Base-by-base conservation (phyloP, 148 eudicot genomes). In the Camellia sinensis region DNA sequence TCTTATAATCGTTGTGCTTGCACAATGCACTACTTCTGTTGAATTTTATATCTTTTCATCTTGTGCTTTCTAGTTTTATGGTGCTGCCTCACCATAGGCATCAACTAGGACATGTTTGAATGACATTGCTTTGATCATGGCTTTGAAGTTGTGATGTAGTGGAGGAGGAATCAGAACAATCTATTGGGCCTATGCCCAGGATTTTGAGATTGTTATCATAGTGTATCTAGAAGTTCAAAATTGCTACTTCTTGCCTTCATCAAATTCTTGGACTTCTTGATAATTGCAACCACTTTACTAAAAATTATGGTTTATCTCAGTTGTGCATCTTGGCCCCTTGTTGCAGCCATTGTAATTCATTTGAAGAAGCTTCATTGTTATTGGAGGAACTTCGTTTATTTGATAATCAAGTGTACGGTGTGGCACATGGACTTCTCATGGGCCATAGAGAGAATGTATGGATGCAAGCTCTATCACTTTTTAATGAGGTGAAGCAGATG, bases 401-500 rank as follows among this genome's bases (percentile, higher is more conserved):
- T 78, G 98, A 96, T 90, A 90, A 96, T 87, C 91, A 92, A 79
- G 95, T 96, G 59, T 96, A 96, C 70, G 99, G 99, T 62, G 98
- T 96, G 80, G 97, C 98, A 46, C 92, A 96, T 87, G 99, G 99
- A 67, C 92, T 96, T 57, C 93, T 96, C 64, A 87, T 91, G 88
- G 99, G 98, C 62, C 87, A 87, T n/a, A 86, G 89, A 61, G 92
- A 93, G 75, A 80, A 79, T 18, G 87, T 89, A 15, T 96, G 99
- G 99, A 71, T 82, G 15, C 95, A 92, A 83, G 99, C 99, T 52
- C 82, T 89, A 37, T 89, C 93, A 65, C 91, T 96, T 80, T 96
- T 96, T 80, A 97, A 96, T 77, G 92, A 92, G 82, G 98, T 93
- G 82, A 91, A 88, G 82, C 91, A 87, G 80, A 88, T 96, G 95